Conservation (phyloP, 2,329 filamentous ascomycete species). For the Whalleya microplaca region DNA sequence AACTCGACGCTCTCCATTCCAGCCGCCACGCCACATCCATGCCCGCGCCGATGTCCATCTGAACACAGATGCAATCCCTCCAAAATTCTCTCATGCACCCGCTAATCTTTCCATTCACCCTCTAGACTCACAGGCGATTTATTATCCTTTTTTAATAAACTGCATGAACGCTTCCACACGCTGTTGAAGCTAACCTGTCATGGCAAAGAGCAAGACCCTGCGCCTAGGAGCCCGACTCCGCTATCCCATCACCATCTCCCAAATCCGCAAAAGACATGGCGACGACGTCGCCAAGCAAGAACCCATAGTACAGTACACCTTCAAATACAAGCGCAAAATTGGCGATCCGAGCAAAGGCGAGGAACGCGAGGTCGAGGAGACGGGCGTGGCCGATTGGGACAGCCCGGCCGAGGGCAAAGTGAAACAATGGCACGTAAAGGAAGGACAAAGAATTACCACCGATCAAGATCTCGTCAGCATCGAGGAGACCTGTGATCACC, state of each 20-base stretch:
- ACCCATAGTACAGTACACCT: conserved; percentile 84
- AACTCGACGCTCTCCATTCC: neutral
- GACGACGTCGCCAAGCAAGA: conserved; percentile 77
- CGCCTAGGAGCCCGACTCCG: conserved; percentile 68
- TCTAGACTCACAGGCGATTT: neutral
- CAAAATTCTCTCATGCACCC: neutral
- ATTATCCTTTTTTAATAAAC: neutral
- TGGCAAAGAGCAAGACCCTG: conserved; percentile 53
- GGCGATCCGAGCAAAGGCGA: conserved; percentile 66
- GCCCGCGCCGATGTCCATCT: neutral
- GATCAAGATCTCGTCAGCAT: conserved; percentile 71
- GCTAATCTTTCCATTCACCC: neutral
- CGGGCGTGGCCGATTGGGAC: conserved; percentile 76
- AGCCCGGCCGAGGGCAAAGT: conserved; percentile 82
- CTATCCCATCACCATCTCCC: conserved; percentile 92
- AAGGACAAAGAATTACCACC: conserved; percentile 64
- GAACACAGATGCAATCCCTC: neutral
- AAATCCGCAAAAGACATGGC: conserved; percentile 75
- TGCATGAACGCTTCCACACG: conserved; percentile 9
- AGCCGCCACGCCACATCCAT: too few species aligned
- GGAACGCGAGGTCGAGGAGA: conserved; percentile 68
- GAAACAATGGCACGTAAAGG: conserved; percentile 73
- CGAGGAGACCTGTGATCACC: conserved; percentile 89
- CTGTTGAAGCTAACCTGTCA: conserved; percentile 13
- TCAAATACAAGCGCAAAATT: conserved; percentile 76